Evolutionary conservation across 345 rosid genomes (phyloP).

Genomic region (Eucalyptus decipiens): DNA sequence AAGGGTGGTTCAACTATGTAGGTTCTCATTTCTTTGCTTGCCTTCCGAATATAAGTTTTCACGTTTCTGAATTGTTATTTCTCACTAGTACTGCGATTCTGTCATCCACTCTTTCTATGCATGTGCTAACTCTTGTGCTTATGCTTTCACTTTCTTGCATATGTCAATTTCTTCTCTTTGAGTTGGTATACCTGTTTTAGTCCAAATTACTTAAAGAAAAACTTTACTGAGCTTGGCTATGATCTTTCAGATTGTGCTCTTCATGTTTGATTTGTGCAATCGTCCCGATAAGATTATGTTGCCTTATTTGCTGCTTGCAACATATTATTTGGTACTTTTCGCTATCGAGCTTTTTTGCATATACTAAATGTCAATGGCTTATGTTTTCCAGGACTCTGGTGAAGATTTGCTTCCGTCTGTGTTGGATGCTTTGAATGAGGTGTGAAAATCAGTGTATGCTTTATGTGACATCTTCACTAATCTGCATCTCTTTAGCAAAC

Average conservation of each 20-base stretch:
- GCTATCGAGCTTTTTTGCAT: not conserved
- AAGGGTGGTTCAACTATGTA: not conserved
- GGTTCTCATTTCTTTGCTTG: not conserved
- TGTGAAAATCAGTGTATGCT: not conserved
- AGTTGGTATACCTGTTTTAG: not conserved
- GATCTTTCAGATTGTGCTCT: not conserved
- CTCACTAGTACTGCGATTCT: not conserved
- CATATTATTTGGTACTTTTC: not conserved
- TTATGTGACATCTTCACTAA: not conserved
- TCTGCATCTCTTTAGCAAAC: not conserved
- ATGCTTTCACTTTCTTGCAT: not conserved
- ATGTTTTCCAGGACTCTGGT: constrained; percentile 57
- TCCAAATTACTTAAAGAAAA: not conserved
- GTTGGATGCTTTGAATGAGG: constrained; percentile 96
- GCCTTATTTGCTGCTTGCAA: not conserved
- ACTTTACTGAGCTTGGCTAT: not conserved
- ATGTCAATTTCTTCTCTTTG: not conserved
- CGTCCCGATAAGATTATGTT: not conserved
- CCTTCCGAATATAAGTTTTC: not conserved
- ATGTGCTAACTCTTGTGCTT: not conserved
- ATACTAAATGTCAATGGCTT: constrained; percentile 1
- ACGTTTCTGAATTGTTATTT: not conserved
- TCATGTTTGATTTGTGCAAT: not conserved
- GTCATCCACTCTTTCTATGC: not conserved
- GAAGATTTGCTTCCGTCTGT: constrained; percentile 79